These are phyloP conservation scores for Umbelopsis sp. DNA, from an alignment of 371 early-diverging fungal genomes.

Conservation along the genomic window DNA sequence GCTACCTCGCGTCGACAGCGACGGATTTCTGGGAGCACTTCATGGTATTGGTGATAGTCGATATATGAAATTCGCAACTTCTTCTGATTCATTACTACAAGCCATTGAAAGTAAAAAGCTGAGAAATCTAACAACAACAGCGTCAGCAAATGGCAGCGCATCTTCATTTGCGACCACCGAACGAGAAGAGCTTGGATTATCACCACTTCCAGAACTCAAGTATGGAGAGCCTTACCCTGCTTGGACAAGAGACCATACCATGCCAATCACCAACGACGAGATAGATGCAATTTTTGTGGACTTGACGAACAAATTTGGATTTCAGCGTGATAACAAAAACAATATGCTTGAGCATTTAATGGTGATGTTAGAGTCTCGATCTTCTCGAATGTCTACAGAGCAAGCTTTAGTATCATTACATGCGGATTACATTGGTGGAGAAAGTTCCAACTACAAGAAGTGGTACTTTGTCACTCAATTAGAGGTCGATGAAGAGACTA, in stretches of 20 bases:
- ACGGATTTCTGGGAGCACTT: slow-evolving; percentile 66
- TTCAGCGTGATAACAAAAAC: slow-evolving; percentile 76
- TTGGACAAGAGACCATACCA: slow-evolving; percentile 61
- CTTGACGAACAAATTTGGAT: slow-evolving; percentile 70
- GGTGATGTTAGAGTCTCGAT: slow-evolving; percentile 86
- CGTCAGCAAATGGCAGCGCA: slow-evolving; percentile 7
- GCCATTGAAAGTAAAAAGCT: slow-evolving; percentile 69
- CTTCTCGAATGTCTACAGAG: slow-evolving; percentile 76
- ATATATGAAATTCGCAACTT: slow-evolving; percentile 75
- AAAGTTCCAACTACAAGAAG: slow-evolving; percentile 82
- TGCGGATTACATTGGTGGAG: slow-evolving; percentile 88
- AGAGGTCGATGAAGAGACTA: slow-evolving; percentile 57
- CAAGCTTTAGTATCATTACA: slow-evolving; percentile 80
- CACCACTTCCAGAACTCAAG: slow-evolving; percentile 5
- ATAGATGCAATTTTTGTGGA: slow-evolving; percentile 69
- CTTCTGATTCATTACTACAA: slow-evolving; percentile 77
- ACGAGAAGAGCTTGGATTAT: background rate
- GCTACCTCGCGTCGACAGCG: slow-evolving; percentile 36
- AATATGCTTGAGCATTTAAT: slow-evolving; percentile 77
- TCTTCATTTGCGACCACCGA: background rate
- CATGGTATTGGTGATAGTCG: slow-evolving; percentile 69
- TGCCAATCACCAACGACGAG: slow-evolving; percentile 55
- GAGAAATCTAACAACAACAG: background rate
- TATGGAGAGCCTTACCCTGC: slow-evolving; percentile 66
- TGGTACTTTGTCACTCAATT: slow-evolving; percentile 88